phyloP scores from a whole-genome alignment of 345 rosid genomes.

The Camelina sativa region DNA sequence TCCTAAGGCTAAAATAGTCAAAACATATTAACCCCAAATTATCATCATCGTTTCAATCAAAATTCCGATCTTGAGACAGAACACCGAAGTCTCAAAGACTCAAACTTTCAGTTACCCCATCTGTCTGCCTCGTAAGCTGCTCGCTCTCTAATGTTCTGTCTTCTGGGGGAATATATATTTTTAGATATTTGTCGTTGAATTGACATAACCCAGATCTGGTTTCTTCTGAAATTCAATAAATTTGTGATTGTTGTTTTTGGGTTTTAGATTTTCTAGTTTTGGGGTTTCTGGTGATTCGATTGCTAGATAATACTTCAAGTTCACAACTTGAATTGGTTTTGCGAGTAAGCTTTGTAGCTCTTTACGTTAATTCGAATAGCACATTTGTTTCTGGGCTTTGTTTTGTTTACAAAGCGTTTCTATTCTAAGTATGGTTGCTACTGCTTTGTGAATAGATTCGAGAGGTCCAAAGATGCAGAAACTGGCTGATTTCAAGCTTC shows the following conservation, averaged over 20 bases:
- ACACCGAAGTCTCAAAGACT: neutral
- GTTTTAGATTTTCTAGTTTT: neutral
- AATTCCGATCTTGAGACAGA: slow-evolving; percentile 18
- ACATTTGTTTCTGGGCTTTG: neutral
- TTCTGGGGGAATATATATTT: neutral
- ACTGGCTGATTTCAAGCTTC: slow-evolving; percentile 85
- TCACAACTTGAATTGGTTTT: neutral
- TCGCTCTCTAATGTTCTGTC: slow-evolving; percentile 7
- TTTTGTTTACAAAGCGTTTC: slow-evolving; percentile 10
- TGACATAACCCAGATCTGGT: slow-evolving; percentile 8
- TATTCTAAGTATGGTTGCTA: neutral
- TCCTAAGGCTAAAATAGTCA: slow-evolving; percentile 1
- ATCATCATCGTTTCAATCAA: neutral
- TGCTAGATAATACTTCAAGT: neutral
- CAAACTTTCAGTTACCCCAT: slow-evolving; percentile 1
- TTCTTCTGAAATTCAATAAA: neutral
- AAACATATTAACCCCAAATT: neutral
- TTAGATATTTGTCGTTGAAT: no score
- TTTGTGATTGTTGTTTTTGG: slow-evolving; percentile 2
- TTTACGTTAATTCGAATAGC: neutral
- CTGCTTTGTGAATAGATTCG: slow-evolving; percentile 14
- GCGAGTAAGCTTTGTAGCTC: neutral
- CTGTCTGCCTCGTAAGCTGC: slow-evolving; percentile 18
- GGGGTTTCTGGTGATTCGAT: neutral
- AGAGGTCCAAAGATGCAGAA: slow-evolving; percentile 64